Conservation (phyloP, 345 rosid species). For the Populus deltoides region DNA sequence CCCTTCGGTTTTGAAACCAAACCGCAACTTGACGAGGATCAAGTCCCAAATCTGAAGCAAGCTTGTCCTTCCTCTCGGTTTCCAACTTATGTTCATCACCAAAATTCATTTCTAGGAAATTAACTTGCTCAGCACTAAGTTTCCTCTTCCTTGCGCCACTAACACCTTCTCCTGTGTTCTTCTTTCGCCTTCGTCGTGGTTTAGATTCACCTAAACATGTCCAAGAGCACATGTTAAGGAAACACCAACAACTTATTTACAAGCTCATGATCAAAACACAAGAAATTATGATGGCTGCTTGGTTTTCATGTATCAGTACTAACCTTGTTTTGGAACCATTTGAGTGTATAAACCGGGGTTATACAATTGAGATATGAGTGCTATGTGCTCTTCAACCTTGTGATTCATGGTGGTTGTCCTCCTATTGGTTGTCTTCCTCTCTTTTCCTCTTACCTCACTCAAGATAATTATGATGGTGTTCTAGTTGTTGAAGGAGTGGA, state of each 20-base stretch:
- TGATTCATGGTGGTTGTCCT: conserved; percentile 21
- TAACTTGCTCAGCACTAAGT: conserved; percentile 60
- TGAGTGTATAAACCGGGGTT: conserved; percentile 44
- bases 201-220: conserved; percentile 42
- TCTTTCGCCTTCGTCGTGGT: conserved; percentile 58
- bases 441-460: conserved; percentile 2
- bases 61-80: conserved; percentile 72
- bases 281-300: background rate
- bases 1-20: conserved; percentile 95
- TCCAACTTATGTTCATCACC: conserved; percentile 77
- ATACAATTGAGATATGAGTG: conserved; percentile 58
- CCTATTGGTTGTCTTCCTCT: background rate
- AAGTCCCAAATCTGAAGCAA: conserved; percentile 77
- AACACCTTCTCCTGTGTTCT: conserved; percentile 38
- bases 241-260: background rate
- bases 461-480: background rate
- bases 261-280: background rate
- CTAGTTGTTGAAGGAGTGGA: background rate
- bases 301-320: background rate
- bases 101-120: conserved; percentile 60
- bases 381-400: conserved; percentile 43
- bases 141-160: conserved; percentile 61
- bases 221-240: background rate
- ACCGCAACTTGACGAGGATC: conserved; percentile 95
- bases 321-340: conserved; percentile 59